Evolutionary conservation across 2,329 filamentous ascomycete genomes (phyloP).

Genomic region (Boeremia exigua): DNA sequence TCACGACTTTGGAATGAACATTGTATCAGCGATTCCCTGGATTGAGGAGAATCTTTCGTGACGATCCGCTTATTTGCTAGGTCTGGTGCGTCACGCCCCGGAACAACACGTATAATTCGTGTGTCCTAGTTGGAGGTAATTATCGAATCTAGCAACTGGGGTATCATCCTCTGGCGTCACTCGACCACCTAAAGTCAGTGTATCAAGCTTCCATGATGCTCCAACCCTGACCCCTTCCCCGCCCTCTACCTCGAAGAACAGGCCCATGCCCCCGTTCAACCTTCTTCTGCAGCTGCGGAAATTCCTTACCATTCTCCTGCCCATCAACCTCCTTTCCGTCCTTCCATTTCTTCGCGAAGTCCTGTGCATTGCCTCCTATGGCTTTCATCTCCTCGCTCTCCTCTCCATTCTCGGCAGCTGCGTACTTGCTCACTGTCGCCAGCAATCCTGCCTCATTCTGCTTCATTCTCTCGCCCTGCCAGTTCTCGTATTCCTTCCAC

Average conservation of each 20-base stretch:
- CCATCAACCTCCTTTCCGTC: slow-evolving; percentile 11
- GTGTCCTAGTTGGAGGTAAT: not conserved
- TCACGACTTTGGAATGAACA: too few relatives aligned
- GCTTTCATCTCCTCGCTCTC: slow-evolving; percentile 39
- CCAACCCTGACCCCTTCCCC: slow-evolving; percentile 22
- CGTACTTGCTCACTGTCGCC: slow-evolving; percentile 27
- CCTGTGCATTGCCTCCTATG: slow-evolving; percentile 39
- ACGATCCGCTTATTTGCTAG: too few relatives aligned
- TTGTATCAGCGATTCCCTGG: too few relatives aligned
- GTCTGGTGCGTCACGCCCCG: too few relatives aligned
- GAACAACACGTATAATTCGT: too few relatives aligned
- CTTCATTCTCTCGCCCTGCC: slow-evolving; percentile 42
- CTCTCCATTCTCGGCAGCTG: slow-evolving; percentile 28
- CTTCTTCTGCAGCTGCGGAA: slow-evolving; percentile 11
- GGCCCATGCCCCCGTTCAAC: slow-evolving; percentile 40
- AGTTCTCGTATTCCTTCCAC: slow-evolving; percentile 56
- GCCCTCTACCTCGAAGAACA: slow-evolving; percentile 25
- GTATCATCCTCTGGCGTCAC: not conserved
- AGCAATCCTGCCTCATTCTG: slow-evolving; percentile 30
- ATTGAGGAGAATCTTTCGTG: too few relatives aligned
- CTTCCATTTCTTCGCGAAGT: slow-evolving; percentile 40
- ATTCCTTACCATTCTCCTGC: slow-evolving; percentile 3
- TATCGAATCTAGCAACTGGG: not conserved
- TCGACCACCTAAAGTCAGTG: not conserved
- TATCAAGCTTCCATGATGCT: slow-evolving; percentile 29